Evolutionary conservation across 2,329 filamentous ascomycete species (phyloP).

Genomic region (Paramyrothecium sp.): DNA sequence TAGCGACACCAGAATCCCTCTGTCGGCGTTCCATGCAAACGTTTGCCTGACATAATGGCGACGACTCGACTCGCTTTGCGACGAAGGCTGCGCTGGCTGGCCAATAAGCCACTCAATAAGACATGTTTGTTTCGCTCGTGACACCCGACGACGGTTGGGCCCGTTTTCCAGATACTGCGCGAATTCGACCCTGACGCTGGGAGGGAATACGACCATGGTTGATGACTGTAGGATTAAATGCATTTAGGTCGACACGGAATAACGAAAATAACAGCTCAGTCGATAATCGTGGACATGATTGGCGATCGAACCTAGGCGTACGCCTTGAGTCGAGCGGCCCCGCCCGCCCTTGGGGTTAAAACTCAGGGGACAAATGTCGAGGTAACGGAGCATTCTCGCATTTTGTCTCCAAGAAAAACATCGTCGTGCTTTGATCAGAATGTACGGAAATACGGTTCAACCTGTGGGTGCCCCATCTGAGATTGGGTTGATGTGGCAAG

Average conservation of each 20-base stretch:
- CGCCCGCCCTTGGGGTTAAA: background rate
- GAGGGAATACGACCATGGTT: conserved; percentile 2
- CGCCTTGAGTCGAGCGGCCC: conserved; percentile 4
- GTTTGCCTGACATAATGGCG: conserved; percentile 11
- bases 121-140: background rate
- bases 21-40: conserved; percentile 8
- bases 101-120: background rate
- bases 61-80: conserved; percentile 10
- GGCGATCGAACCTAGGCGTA: conserved; percentile 7
- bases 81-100: background rate
- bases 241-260: too few species aligned
- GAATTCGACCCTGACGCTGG: background rate
- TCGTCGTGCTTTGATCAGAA: too few species aligned
- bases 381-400: too few species aligned
- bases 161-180: background rate
- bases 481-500: conserved; percentile 2
- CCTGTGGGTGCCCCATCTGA: conserved; percentile 3
- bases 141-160: conserved; percentile 4
- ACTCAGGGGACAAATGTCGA: too few species aligned
- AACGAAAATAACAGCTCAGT: too few species aligned
- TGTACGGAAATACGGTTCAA: background rate
- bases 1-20: background rate
- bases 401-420: too few species aligned
- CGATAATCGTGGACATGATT: too few species aligned
- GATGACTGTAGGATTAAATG: too few species aligned